Conservation (phyloP, 306 rosid genomes). For the Vicia villosa region DNA sequence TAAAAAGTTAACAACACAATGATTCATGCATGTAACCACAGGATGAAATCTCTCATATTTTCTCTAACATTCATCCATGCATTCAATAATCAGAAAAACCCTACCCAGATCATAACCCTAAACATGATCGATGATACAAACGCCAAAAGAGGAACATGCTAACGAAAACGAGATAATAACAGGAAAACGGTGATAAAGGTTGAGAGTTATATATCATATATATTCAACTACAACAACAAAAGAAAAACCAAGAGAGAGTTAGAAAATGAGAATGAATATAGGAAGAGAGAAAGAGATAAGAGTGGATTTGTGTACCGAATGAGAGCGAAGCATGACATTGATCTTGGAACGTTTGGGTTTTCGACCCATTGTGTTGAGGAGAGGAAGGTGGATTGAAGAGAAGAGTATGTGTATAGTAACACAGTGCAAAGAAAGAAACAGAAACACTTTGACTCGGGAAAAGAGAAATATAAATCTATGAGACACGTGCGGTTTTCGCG, state of each 20-base stretch:
- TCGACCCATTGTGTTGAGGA: conserved; percentile 38
- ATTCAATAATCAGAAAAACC: conserved; percentile 18
- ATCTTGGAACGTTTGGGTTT: conserved; percentile 31
- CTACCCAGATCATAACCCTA: conserved; percentile 28
- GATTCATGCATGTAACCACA: conserved; percentile 10
- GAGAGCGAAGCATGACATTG: neutral
- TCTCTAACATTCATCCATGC: neutral
- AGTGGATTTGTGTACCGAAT: conserved; percentile 10
- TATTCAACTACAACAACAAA: no score
- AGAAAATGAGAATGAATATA: neutral
- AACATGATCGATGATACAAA: neutral
- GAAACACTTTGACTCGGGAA: no score
- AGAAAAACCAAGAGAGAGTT: neutral
- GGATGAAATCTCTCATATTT: neutral
- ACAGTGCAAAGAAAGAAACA: no score
- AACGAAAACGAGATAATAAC: neutral
- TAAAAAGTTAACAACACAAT: neutral
- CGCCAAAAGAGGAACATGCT: neutral
- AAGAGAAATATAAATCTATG: no score
- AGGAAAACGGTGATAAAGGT: neutral
- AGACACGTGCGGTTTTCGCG: no score
- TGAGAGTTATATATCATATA: neutral
- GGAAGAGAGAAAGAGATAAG: neutral
- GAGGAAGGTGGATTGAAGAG: neutral
- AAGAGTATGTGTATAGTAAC: neutral